Conservation (phyloP, 1,139 yeast species). For the Pneumocystis jirovecii region DNA sequence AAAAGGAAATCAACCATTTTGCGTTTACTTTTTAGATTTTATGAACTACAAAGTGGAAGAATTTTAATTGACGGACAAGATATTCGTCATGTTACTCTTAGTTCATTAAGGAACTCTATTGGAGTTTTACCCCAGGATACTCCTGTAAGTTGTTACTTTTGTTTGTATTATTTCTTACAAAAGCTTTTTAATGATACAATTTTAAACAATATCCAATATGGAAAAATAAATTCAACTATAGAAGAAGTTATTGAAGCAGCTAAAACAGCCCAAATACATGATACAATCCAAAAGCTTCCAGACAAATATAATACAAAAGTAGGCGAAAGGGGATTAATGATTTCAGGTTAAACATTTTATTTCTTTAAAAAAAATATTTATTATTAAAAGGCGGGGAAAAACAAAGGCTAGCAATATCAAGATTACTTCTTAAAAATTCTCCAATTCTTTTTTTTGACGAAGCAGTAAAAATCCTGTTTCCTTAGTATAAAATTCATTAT, state of each 20-base stretch:
- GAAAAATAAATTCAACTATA: constrained; percentile 57
- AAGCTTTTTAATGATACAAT: constrained; percentile 64
- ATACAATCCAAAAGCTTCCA: constrained; percentile 43
- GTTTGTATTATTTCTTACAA: constrained; percentile 38
- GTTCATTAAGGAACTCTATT: constrained; percentile 53
- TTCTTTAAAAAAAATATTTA: constrained; percentile 65
- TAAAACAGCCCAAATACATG: constrained; percentile 51
- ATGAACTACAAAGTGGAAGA: constrained; percentile 66
- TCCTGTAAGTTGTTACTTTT: constrained; percentile 50
- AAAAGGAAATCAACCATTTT: constrained; percentile 69
- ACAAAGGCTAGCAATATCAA: constrained; percentile 71
- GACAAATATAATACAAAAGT: constrained; percentile 50
- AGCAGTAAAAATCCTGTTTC: constrained; percentile 32
- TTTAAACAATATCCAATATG: constrained; percentile 75
- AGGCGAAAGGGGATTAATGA: constrained; percentile 74
- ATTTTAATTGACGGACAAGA: constrained; percentile 85
- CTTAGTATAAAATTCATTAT: neutral
- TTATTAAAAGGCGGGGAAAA: constrained; percentile 81
- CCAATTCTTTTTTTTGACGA: constrained; percentile 62
- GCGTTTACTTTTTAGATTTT: constrained; percentile 72
- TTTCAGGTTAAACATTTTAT: constrained; percentile 64
- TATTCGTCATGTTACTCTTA: constrained; percentile 57
- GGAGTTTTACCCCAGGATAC: constrained; percentile 98
- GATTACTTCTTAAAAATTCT: constrained; percentile 66
- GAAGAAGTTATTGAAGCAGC: constrained; percentile 55